Evolutionary conservation across 257 asterid genomes (phyloP), one percentile per base, ranked within the genome.

Genomic region (Solanum corneliomulleri): DNA sequence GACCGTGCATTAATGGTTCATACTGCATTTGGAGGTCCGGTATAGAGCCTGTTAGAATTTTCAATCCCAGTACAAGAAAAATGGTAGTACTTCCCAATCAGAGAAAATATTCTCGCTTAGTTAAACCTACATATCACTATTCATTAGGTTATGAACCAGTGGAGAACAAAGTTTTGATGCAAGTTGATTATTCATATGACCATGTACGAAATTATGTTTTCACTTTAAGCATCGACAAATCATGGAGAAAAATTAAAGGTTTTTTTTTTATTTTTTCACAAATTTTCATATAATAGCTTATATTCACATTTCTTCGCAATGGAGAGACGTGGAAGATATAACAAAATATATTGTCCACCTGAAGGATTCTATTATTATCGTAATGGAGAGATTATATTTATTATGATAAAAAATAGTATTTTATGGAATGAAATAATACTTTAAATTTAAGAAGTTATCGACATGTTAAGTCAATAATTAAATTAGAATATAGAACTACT

Each of bases 381-480:
- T 15, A 9, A 35, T 9, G 27, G 13, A 4, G 27, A 71, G 44
- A 71, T 18, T 33, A 1, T 71, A 71, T 71, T 35, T 71, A 16
- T 35, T 5, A 25, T 15, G 4, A 9, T 18, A 0, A 1, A 18
- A 21, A 71, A 37, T 33, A 18, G 4, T 9, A 0, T 9, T 3
- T 13, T 13, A 9, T 31, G 78, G 0, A 9, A 16, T 33, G 1
- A 35, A 35, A 35, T 35, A 6, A 2, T 56, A 56, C 6, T 62
- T 10, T 0, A 0, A 52, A 6, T 56, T 16, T 56, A 15, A 15
- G 21, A 49, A 20, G 16, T 15, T 49, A 15, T 49, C 8, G 21
- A 14, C n/a, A 11, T 9, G 14, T 5, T 49, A 0, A 1, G 6
- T 49, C 7, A 49, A 0, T 49, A 49, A 49, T 49, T 49, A 49